These are phyloP conservation scores for Xylaria sp. DNA, from an alignment of 2,329 filamentous ascomycete genomes.

Conservation along the genomic window DNA sequence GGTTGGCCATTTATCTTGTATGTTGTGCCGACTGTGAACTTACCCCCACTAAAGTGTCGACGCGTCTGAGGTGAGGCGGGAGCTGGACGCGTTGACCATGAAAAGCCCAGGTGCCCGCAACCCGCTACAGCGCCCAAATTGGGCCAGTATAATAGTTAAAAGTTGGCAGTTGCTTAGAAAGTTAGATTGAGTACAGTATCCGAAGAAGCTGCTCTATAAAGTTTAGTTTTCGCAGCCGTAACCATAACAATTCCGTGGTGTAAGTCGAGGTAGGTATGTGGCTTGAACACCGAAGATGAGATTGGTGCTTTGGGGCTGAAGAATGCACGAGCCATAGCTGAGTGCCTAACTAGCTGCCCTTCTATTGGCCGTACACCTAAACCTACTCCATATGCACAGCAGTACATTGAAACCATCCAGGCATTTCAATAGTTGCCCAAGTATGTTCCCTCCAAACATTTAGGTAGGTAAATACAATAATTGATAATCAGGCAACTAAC, in stretches of 20 bases:
- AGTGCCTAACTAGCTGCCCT: constrained; percentile 7
- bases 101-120: not conserved
- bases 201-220: not conserved
- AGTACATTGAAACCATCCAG: too few relatives aligned
- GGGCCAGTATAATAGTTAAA: not conserved
- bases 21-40: not conserved
- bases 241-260: not conserved
- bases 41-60: constrained; percentile 10
- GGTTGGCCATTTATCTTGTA: constrained; percentile 17
- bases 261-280: constrained; percentile 18
- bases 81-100: constrained; percentile 34
- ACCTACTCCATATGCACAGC: not conserved
- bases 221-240: not conserved
- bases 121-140: not conserved
- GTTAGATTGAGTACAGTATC: not conserved
- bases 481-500: too few relatives aligned
- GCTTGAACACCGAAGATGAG: not conserved
- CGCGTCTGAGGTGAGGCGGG: constrained; percentile 30
- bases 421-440: too few relatives aligned
- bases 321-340: constrained; percentile 9
- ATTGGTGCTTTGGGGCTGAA: constrained; percentile 21
- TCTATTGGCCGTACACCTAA: not conserved
- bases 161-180: not conserved
- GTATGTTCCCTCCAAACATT: too few relatives aligned
- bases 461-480: too few relatives aligned